Conservation (phyloP, 495 filamentous ascomycete species). For the Penicillium herquei region DNA sequence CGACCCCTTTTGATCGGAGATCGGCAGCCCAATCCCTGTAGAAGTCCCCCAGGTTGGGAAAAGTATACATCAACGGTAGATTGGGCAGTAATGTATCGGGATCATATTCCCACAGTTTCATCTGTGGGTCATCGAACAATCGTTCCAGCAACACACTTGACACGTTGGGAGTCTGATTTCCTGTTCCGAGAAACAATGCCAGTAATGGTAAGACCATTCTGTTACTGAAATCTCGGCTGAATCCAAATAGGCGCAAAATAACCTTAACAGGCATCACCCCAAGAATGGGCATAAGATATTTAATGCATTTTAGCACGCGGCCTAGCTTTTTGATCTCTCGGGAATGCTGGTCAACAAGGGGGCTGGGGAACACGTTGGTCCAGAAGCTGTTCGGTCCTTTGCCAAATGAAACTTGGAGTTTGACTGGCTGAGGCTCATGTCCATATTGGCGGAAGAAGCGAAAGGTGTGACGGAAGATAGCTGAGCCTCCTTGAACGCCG, state of each 20-base stretch:
- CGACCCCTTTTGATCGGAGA: conserved; percentile 60
- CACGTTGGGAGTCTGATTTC: conserved; percentile 77
- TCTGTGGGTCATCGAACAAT: conserved; percentile 69
- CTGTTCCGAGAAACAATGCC: conserved; percentile 76
- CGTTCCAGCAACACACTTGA: conserved; percentile 72
- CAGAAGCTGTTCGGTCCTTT: conserved; percentile 72
- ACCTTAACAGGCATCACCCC: conserved; percentile 70
- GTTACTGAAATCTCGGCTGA: conserved; percentile 72
- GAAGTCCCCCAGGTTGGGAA: conserved; percentile 70
- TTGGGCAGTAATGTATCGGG: conserved; percentile 67
- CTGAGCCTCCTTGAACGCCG: conserved; percentile 78
- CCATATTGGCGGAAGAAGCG: conserved; percentile 72
- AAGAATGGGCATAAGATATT: conserved; percentile 68
- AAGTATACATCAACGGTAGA: conserved; percentile 76
- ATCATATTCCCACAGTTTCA: conserved; percentile 76
- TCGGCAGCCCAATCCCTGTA: conserved; percentile 67
- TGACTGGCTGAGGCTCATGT: conserved; percentile 64
- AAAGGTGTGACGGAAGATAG: conserved; percentile 79
- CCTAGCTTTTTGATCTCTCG: conserved; percentile 66
- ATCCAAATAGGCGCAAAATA: conserved; percentile 67
- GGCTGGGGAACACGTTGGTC: conserved; percentile 77
- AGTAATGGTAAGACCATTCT: conserved; percentile 72
- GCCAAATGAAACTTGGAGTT: conserved; percentile 78
- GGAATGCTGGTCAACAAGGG: conserved; percentile 60
- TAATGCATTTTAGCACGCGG: conserved; percentile 63